phyloP scores from a whole-genome alignment of 2,329 filamentous ascomycete genomes.

The Sporothrix luriei region DNA sequence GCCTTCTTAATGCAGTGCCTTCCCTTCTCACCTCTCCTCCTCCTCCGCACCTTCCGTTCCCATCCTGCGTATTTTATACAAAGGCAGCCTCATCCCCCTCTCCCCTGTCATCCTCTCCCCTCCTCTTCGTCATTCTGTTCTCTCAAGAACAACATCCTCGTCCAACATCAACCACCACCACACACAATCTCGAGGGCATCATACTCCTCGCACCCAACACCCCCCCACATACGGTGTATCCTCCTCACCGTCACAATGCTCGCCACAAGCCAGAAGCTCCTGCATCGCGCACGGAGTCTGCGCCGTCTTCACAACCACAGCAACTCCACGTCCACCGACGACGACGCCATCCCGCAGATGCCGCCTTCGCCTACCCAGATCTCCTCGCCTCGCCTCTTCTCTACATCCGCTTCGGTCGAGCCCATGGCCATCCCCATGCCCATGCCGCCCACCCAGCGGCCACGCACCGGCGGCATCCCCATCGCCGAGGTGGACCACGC shows the following conservation, averaged over 20 bases:
- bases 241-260: constrained; percentile 23
- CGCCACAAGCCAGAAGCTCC: constrained; percentile 31
- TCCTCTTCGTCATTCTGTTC: neutral
- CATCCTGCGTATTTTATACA: constrained; percentile 26
- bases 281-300: constrained; percentile 34
- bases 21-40: constrained; percentile 4
- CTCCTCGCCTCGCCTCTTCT: constrained; percentile 11
- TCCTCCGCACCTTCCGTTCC: neutral
- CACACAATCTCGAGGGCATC: neutral
- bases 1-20: constrained; percentile 24
- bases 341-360: constrained; percentile 28
- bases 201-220: neutral
- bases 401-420: neutral
- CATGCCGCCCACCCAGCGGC: constrained; percentile 25
- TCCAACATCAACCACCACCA: neutral
- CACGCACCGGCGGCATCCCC: constrained; percentile 21
- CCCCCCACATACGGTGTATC: neutral
- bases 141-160: constrained; percentile 17
- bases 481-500: neutral
- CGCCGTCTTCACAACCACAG: constrained; percentile 31
- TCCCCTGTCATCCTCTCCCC: neutral
- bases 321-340: constrained; percentile 5
- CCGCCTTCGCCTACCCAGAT: constrained; percentile 9
- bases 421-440: constrained; percentile 27
- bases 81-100: constrained; percentile 30